Conservation (phyloP, 108 stramenopile genomes). For the Bacterosira constricta region DNA sequence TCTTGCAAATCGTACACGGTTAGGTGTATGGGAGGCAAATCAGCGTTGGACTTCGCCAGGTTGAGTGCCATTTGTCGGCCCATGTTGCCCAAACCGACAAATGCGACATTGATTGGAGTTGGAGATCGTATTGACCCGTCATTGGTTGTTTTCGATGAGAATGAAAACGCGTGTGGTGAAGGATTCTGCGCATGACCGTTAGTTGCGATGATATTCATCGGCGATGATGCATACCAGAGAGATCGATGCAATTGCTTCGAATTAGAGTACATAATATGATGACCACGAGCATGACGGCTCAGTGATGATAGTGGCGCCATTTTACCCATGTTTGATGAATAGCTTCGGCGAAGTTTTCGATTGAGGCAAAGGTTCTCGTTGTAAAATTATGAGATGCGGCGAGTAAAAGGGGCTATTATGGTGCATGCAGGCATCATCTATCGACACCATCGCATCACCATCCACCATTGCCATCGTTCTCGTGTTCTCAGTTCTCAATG, state of each 20-base stretch:
- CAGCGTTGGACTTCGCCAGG: slow-evolving; percentile 34
- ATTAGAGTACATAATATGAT: neutral
- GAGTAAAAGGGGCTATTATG: too few species aligned
- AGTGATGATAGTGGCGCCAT: neutral
- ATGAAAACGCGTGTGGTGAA: too few species aligned
- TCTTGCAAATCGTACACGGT: slow-evolving; percentile 36
- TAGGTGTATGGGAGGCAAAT: slow-evolving; percentile 9
- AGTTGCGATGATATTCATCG: neutral
- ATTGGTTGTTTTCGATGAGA: neutral
- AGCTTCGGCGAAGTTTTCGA: too few species aligned
- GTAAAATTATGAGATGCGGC: too few species aligned
- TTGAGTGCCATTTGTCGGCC: slow-evolving; percentile 87
- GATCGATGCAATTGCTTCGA: neutral
- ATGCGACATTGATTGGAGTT: slow-evolving; percentile 57
- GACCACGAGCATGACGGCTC: neutral
- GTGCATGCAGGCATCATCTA: too few species aligned
- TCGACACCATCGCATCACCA: too few species aligned
- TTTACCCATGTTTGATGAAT: too few species aligned
- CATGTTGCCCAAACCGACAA: slow-evolving; percentile 95
- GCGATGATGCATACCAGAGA: neutral
- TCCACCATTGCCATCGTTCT: too few species aligned
- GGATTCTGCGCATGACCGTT: neutral
- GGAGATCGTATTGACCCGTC: neutral
- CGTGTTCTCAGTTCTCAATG: too few species aligned
- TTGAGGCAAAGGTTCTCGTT: too few species aligned